Evolutionary conservation across 257 asterid species (phyloP).

Genomic region (Apocynum venetum): DNA sequence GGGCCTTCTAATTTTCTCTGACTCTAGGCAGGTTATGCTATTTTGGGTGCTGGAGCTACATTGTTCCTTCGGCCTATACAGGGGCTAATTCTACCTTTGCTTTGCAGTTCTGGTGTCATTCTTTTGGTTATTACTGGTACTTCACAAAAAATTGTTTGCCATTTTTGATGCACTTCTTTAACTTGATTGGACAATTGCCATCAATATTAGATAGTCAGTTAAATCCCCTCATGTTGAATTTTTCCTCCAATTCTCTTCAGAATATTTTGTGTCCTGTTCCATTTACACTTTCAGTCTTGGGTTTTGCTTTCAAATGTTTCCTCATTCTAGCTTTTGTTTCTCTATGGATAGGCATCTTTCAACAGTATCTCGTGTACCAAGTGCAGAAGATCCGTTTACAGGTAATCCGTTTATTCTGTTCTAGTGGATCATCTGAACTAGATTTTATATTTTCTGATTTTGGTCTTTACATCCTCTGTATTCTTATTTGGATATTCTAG

Average conservation of each 20-base stretch:
- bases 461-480: neutral
- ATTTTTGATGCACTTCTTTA: constrained; percentile 13
- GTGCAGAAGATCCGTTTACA: constrained; percentile 87
- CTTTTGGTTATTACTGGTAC: constrained; percentile 80
- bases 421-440: neutral
- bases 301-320: neutral
- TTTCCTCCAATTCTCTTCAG: neutral
- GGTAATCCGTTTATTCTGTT: constrained; percentile 33
- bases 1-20: constrained; percentile 32
- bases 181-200: neutral
- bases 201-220: neutral
- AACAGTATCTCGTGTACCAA: constrained; percentile 91
- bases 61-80: constrained; percentile 60
- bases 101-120: constrained; percentile 76
- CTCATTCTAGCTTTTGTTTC: neutral
- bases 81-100: constrained; percentile 57
- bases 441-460: neutral
- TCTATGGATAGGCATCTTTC: constrained; percentile 63
- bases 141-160: constrained; percentile 11
- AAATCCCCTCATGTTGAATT: neutral
- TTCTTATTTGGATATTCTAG: neutral
- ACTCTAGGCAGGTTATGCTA: constrained; percentile 94
- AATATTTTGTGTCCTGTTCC: neutral
- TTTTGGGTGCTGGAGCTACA: constrained; percentile 77
- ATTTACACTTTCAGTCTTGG: constrained; percentile 3